A percentile compares a stretch with the other conserved stretches of the same genome.
Evolutionary conservation across 2,329 filamentous ascomycete species (phyloP).

Genomic region (Penicillium sp.): DNA sequence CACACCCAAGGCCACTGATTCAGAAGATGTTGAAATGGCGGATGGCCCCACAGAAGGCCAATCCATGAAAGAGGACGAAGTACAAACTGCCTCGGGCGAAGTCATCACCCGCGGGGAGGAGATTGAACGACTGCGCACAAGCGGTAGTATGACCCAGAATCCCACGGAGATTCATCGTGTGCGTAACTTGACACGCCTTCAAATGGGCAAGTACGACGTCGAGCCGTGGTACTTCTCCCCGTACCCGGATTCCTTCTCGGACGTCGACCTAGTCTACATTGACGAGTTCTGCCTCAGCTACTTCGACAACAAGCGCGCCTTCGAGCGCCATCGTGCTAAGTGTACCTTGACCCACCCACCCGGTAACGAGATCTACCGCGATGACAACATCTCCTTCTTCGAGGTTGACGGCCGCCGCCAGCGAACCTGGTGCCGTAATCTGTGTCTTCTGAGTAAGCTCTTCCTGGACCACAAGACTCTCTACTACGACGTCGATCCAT

Average conservation of each 20-base stretch:
- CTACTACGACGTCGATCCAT: constrained; percentile 97
- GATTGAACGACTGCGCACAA: constrained; percentile 91
- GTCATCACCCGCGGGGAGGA: constrained; percentile 74
- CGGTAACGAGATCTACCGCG: constrained; percentile 96
- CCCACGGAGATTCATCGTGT: constrained; percentile 95
- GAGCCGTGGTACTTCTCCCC: constrained; percentile 99
- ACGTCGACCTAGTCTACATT: constrained; percentile 89
- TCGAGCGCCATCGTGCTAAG: constrained; percentile 82
- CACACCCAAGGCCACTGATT: constrained; percentile 39
- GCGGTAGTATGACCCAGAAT: constrained; percentile 98
- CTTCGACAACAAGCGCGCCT: constrained; percentile 79
- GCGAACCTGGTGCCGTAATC: constrained; percentile 96
- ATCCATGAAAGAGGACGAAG: constrained; percentile 40
- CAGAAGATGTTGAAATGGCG: constrained; percentile 47
- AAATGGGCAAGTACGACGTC: constrained; percentile 88
- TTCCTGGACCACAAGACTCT: constrained; percentile 98
- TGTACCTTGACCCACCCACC: constrained; percentile 90
- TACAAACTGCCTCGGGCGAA: constrained; percentile 31
- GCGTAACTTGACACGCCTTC: constrained; percentile 88
- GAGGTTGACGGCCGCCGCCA: constrained; percentile 97
- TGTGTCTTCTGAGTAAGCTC: constrained; percentile 92
- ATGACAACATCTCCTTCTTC: constrained; percentile 89
- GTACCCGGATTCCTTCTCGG: constrained; percentile 85
- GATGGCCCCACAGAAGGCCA: constrained; percentile 36
- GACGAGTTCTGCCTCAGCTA: constrained; percentile 97